These are phyloP conservation scores for Amaranthus cruentus DNA, from an alignment of 148 eudicot genomes.

Conservation along the genomic window DNA sequence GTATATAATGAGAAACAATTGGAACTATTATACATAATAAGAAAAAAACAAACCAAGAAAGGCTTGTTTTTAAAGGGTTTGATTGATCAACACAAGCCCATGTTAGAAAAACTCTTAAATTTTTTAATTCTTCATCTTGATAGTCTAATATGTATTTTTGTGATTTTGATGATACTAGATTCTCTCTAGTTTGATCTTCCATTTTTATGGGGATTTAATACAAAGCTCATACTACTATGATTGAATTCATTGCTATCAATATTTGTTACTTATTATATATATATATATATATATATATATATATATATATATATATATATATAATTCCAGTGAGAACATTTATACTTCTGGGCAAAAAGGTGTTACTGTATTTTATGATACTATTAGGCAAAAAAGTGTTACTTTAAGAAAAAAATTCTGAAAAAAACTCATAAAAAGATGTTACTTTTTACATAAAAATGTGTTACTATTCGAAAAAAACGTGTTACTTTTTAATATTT, in stretches of 20 bases:
- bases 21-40: slow-evolving; percentile 61
- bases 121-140: slow-evolving; percentile 36
- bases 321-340: too few relatives aligned
- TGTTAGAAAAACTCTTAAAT: slow-evolving; percentile 35
- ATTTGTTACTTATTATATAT: too few relatives aligned
- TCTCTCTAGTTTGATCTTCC: slow-evolving; percentile 23
- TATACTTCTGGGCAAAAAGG: too few relatives aligned
- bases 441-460: too few relatives aligned
- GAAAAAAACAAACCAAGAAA: slow-evolving; percentile 66
- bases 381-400: too few relatives aligned
- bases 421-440: too few relatives aligned
- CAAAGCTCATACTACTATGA: neutral
- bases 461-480: too few relatives aligned
- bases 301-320: too few relatives aligned
- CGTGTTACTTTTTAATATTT: too few relatives aligned
- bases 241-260: neutral
- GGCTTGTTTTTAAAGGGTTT: slow-evolving; percentile 39
- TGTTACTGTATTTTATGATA: too few relatives aligned
- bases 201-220: neutral
- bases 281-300: too few relatives aligned
- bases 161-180: slow-evolving; percentile 7
- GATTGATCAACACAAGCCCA: slow-evolving; percentile 78
- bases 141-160: slow-evolving; percentile 18
- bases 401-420: too few relatives aligned
- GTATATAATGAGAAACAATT: slow-evolving; percentile 44